Base-by-base conservation (phyloP, 768 basidiomycete species). In the Phylloporus sp. region DNA sequence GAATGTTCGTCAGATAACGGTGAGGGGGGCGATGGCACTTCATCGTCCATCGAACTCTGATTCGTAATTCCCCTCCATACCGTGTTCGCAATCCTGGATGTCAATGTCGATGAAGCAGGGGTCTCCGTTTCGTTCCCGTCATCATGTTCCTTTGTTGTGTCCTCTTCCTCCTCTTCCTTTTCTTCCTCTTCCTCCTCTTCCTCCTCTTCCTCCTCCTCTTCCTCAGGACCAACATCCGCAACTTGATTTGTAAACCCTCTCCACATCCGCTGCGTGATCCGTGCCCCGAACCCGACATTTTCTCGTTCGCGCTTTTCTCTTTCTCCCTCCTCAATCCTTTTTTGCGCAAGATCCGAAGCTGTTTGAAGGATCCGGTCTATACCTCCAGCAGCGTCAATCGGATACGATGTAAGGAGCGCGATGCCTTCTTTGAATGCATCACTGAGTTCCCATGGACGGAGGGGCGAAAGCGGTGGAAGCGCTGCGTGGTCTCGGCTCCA, bases 31-130 rank as follows among this genome's bases (percentile, higher is more conserved):
- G 76, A 73, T 2, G 74, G 71, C 4, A 59, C n/a, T 16, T 83
- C 77, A 10, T 71, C 70, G n/a, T 85, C 85, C 85, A 86, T 85
- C 3, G 85, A 80, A 52, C 77, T 78, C 64, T 85, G 83, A 59
- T 88, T 89, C 4, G 85, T 87, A 57, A 89, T 81, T 4, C 87
- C 88, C 62, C 78, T 76, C 87, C 86, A 89, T 20, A 88, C 77
- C n/a, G 79, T 80, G 50, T 70, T 80, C 9, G 85, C 80, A 13
- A 87, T 62, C 29, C 79, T 74, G 36, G 80, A 74, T 6, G 79
- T 77, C 46, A 84, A 54, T 12, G 76, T 73, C 20, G 72, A 55
- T 6, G 49, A 58, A 46, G 54, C 57, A 47, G 64, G 68, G 0
- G 70, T 74, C 62, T 80, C 77, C 5, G 78, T 78, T 47, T 77